These are phyloP conservation scores for Purpureocillium takamizusanense DNA, from an alignment of 2,329 filamentous ascomycete species.

Conservation along the genomic window DNA sequence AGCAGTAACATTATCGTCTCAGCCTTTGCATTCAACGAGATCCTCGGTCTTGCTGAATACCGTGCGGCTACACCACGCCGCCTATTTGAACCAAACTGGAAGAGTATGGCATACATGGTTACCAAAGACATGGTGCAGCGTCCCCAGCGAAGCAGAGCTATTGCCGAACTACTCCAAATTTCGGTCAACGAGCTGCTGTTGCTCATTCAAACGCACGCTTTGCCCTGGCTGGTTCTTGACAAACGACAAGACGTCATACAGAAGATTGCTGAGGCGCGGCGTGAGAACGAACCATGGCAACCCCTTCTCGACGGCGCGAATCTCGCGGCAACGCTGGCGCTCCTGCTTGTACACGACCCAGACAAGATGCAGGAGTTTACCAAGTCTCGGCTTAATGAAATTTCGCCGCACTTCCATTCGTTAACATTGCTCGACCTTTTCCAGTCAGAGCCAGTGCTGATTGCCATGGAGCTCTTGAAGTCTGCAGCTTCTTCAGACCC, in stretches of 20 bases:
- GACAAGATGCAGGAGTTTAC: conserved; percentile 53
- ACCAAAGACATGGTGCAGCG: conserved; percentile 72
- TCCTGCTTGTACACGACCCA: conserved; percentile 49
- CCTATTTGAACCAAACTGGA: conserved; percentile 83
- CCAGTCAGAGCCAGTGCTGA: conserved; percentile 63
- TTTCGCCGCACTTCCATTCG: conserved; percentile 62
- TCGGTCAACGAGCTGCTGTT: conserved; percentile 66
- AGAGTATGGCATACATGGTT: conserved; percentile 69
- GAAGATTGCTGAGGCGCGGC: conserved; percentile 69
- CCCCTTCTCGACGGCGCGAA: conserved; percentile 48
- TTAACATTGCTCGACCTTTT: conserved; percentile 60
- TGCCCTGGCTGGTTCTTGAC: conserved; percentile 78
- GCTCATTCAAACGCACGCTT: conserved; percentile 67
- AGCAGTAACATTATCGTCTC: conserved; percentile 72
- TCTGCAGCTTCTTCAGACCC: conserved; percentile 60
- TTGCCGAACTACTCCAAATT: conserved; percentile 74
- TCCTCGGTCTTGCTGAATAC: conserved; percentile 62
- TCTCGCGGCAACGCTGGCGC: conserved; percentile 46
- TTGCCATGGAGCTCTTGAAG: conserved; percentile 76
- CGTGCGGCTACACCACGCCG: conserved; percentile 53
- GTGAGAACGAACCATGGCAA: conserved; percentile 53
- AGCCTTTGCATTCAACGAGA: conserved; percentile 73
- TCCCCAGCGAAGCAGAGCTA: conserved; percentile 71
- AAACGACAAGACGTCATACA: conserved; percentile 71
- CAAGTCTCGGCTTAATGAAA: conserved; percentile 57